phyloP scores from a whole-genome alignment of 2,329 filamentous ascomycete species.

The Microdochium paspali region DNA sequence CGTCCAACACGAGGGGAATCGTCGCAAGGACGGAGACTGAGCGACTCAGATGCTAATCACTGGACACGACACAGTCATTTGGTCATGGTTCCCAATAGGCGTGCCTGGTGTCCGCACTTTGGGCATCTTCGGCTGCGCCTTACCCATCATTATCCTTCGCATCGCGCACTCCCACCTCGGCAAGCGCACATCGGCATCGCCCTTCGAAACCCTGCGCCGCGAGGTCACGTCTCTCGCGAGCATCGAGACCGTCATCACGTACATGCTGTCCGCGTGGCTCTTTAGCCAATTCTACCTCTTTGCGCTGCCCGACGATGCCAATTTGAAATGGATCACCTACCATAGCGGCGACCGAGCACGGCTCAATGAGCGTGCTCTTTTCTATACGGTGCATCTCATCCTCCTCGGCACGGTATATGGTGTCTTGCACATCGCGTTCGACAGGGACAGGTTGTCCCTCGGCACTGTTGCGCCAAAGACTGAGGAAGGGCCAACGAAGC shows the following conservation, averaged over 20 bases:
- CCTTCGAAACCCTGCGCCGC: constrained; percentile 52
- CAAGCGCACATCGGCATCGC: constrained; percentile 59
- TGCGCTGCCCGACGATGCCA: constrained; percentile 49
- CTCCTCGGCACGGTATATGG: constrained; percentile 63
- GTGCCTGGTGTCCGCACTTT: constrained; percentile 63
- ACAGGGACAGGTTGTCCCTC: constrained; percentile 60
- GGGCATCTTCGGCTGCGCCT: constrained; percentile 65
- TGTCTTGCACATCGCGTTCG: constrained; percentile 57
- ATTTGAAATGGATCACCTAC: constrained; percentile 65
- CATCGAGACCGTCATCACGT: constrained; percentile 65
- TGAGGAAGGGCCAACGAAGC: constrained; percentile 9
- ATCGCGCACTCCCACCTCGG: constrained; percentile 76
- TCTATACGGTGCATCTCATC: constrained; percentile 62
- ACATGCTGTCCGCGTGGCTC: constrained; percentile 65
- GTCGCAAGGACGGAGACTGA: constrained; percentile 1
- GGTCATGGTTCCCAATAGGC: constrained; percentile 80
- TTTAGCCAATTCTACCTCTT: constrained; percentile 78
- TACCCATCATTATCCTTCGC: constrained; percentile 75
- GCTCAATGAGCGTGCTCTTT: constrained; percentile 81
- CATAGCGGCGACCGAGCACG: constrained; percentile 62
- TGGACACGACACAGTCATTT: constrained; percentile 48
- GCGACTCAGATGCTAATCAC: constrained; percentile 2
- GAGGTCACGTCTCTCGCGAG: constrained; percentile 50
- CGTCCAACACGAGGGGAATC: constrained; percentile 21
- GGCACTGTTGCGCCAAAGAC: constrained; percentile 20